Percentiles rank a stretch among this genome's conserved stretches.
These are phyloP conservation scores for Domatiomyces catenatus DNA, from an alignment of 2,329 filamentous ascomycete genomes.

Conservation along the genomic window DNA sequence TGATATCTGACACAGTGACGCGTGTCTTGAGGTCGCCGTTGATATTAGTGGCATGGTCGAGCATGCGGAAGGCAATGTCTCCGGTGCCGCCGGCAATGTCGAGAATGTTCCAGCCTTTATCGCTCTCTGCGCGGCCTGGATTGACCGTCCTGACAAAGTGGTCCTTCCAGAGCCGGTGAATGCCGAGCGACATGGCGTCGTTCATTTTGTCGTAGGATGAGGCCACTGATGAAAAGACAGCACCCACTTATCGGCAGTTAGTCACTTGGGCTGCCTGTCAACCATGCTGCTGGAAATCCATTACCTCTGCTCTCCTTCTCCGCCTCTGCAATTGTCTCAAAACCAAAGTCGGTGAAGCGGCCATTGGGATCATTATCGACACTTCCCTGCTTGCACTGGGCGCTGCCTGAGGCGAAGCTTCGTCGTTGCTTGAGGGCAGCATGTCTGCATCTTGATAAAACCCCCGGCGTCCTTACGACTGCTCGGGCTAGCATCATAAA, in stretches of 20 bases:
- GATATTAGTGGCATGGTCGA: constrained; percentile 68
- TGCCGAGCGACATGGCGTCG: constrained; percentile 94
- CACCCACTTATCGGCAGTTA: constrained; percentile 43
- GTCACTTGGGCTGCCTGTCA: neutral
- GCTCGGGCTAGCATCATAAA: neutral
- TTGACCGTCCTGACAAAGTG: constrained; percentile 87
- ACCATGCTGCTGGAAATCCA: neutral
- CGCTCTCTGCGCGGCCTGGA: constrained; percentile 45
- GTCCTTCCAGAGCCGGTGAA: constrained; percentile 95
- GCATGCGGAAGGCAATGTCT: constrained; percentile 92
- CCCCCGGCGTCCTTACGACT: neutral
- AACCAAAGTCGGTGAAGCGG: constrained; percentile 76
- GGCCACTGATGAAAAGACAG: constrained; percentile 89
- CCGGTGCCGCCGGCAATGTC: constrained; percentile 95
- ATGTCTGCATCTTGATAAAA: neutral
- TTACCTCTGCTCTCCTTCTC: constrained; percentile 57
- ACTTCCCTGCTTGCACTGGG: neutral
- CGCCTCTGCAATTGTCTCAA: constrained; percentile 64
- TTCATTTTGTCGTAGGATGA: constrained; percentile 97
- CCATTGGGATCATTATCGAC: constrained; percentile 23
- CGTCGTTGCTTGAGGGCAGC: neutral
- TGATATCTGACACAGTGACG: constrained; percentile 92
- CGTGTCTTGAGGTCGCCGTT: constrained; percentile 65
- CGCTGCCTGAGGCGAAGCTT: neutral
- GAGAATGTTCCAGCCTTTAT: constrained; percentile 56